A percentile compares a stretch with the other conserved stretches of the same genome.
Conservation (phyloP, 768 basidiomycete species). For the Termitomyces sp. region DNA sequence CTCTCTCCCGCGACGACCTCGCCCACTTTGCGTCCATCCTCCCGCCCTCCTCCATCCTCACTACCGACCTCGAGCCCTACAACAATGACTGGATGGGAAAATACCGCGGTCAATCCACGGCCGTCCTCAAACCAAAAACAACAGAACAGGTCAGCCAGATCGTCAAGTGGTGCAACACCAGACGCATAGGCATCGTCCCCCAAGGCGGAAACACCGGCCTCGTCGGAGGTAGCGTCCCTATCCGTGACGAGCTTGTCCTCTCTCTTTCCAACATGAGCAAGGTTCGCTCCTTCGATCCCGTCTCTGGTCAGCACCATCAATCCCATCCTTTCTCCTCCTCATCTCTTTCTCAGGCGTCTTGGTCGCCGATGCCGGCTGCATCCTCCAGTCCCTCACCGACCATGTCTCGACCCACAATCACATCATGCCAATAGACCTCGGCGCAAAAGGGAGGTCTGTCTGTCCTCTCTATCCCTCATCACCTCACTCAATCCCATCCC, state of each 20-base stretch:
- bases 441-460: conserved; percentile 89
- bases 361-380: conserved; percentile 91
- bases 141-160: conserved; percentile 87
- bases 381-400: conserved; percentile 85
- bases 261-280: conserved; percentile 80
- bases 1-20: conserved; percentile 57
- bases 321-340: conserved; percentile 1
- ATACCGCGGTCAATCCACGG: conserved; percentile 79
- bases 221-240: conserved; percentile 91
- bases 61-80: conserved; percentile 75
- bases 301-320: conserved; percentile 56
- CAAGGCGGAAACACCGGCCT: conserved; percentile 99
- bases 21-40: conserved; percentile 67
- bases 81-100: conserved; percentile 98
- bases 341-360: conserved; percentile 62
- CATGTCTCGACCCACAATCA: conserved; percentile 84
- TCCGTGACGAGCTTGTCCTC: conserved; percentile 84
- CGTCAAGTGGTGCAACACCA: conserved; percentile 80
- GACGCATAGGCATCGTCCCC: conserved; percentile 86
- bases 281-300: conserved; percentile 79
- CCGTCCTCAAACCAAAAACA: conserved; percentile 86
- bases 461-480: not conserved
- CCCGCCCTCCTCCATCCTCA: conserved; percentile 58
- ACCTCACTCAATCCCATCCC: conserved; percentile 3
- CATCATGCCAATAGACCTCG: conserved; percentile 95